Conservation (phyloP, 2,329 filamentous ascomycete genomes). For the Cylindrodendrum hubeiense region DNA sequence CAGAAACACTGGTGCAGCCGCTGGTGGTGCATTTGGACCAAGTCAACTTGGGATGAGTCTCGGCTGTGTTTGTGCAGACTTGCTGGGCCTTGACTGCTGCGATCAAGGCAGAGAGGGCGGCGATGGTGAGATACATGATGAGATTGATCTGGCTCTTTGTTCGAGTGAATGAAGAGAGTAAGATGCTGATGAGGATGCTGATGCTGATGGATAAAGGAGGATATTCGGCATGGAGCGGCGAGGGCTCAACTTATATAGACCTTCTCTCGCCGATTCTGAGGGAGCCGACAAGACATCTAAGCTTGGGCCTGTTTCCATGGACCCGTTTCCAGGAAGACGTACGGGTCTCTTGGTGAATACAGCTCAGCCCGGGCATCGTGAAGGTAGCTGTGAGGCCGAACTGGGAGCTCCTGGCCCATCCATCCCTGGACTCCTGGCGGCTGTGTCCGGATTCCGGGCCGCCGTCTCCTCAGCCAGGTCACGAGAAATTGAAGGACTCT, state of each 20-base stretch:
- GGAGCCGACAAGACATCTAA: not conserved
- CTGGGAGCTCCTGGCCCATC: not conserved
- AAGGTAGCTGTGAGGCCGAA: not conserved
- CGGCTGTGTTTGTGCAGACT: constrained; percentile 60
- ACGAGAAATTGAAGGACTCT: not conserved
- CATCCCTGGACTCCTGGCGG: constrained; percentile 6
- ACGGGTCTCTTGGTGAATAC: not conserved
- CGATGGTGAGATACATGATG: constrained; percentile 47
- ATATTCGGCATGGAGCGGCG: not conserved
- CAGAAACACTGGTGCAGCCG: constrained; percentile 63
- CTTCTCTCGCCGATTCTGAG: not conserved
- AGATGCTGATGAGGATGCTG: constrained; percentile 8
- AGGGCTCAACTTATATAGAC: constrained; percentile 22
- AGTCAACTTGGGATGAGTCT: constrained; percentile 65
- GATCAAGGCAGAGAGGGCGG: constrained; percentile 44
- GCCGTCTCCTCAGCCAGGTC: constrained; percentile 6
- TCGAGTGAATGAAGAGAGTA: constrained; percentile 14
- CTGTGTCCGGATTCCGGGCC: constrained; percentile 25
- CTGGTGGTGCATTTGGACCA: constrained; percentile 66
- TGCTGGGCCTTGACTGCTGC: constrained; percentile 58
- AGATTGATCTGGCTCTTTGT: constrained; percentile 22
- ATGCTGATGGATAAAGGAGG: no score
- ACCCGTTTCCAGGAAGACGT: not conserved
- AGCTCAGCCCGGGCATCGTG: not conserved
- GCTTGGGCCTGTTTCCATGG: not conserved